These are phyloP conservation scores for Saururus chinensis DNA, from an alignment of 164 flowering plant species.

Conservation along the genomic window DNA sequence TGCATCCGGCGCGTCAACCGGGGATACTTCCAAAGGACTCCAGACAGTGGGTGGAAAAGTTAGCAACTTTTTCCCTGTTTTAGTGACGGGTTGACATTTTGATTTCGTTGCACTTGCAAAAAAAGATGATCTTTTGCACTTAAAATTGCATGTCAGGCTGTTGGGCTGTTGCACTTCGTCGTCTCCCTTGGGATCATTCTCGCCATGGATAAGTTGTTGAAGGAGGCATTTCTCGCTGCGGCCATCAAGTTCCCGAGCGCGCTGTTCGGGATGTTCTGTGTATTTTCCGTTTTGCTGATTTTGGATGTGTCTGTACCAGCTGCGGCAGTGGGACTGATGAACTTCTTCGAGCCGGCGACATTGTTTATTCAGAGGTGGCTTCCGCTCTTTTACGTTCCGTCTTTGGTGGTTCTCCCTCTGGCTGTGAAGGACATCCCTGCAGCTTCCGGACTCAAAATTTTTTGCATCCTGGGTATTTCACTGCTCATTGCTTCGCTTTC, in stretches of 20 bases:
- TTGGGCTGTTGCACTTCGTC: conserved; percentile 50
- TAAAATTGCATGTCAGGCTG: too few relatives aligned
- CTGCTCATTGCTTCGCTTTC: not conserved
- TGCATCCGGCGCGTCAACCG: too few relatives aligned
- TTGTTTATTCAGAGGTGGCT: conserved; percentile 95
- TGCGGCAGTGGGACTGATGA: conserved; percentile 55
- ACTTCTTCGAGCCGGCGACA: conserved; percentile 81
- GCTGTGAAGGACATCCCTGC: conserved; percentile 87
- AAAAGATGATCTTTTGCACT: too few relatives aligned
- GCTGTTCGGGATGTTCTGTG: conserved; percentile 90
- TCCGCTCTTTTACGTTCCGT: conserved; percentile 89
- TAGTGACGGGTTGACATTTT: too few relatives aligned
- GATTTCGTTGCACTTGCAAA: too few relatives aligned
- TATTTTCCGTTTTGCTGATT: conserved; percentile 54
- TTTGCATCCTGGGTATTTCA: conserved; percentile 52
- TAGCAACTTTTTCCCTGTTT: too few relatives aligned
- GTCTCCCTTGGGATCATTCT: conserved; percentile 78
- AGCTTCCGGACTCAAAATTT: conserved; percentile 80
- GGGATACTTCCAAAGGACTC: too few relatives aligned
- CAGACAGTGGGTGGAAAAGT: too few relatives aligned
- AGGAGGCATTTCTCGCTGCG: conserved; percentile 63
- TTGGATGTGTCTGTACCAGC: conserved; percentile 55
- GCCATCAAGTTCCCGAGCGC: conserved; percentile 95
- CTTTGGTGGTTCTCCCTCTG: conserved; percentile 82
- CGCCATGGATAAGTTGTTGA: conserved; percentile 74